Evolutionary conservation across 805 yeast species (phyloP).

Genomic region (Blastobotrys attinorum): DNA sequence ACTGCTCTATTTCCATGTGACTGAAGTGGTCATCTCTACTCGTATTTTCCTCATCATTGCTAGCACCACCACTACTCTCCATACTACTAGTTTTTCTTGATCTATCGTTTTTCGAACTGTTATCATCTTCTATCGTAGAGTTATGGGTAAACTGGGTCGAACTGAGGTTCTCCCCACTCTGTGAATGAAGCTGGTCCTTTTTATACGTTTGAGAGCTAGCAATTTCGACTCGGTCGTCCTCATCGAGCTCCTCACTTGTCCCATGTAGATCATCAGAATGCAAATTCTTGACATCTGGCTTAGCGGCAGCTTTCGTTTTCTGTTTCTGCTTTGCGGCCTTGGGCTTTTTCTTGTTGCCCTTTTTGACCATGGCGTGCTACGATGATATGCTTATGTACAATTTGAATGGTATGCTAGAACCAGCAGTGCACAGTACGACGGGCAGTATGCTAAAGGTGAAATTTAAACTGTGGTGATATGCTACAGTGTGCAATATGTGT

Average conservation of each 20-base stretch:
- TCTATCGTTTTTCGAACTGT: too few species aligned
- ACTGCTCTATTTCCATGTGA: neutral
- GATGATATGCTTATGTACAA: neutral
- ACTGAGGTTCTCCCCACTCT: neutral
- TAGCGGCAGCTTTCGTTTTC: neutral
- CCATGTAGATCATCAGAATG: neutral
- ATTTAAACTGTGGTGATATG: too few species aligned
- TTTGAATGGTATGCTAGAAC: too few species aligned
- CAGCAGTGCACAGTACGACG: too few species aligned
- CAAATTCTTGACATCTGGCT: neutral
- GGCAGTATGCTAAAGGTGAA: too few species aligned
- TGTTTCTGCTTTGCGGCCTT: constrained; percentile 1
- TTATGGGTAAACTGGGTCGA: neutral
- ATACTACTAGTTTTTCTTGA: too few species aligned
- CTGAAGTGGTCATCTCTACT: neutral
- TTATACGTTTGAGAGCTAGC: neutral
- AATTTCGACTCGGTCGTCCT: neutral
- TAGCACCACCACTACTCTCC: neutral
- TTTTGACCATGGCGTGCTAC: constrained; percentile 2
- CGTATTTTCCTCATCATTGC: neutral
- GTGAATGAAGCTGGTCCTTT: neutral
- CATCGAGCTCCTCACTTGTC: neutral
- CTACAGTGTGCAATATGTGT: too few species aligned
- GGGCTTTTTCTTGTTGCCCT: neutral
- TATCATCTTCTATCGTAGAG: neutral